These are phyloP conservation scores for Elongisporangium anandrum DNA, from an alignment of 352 stramenopile species.

Conservation along the genomic window DNA sequence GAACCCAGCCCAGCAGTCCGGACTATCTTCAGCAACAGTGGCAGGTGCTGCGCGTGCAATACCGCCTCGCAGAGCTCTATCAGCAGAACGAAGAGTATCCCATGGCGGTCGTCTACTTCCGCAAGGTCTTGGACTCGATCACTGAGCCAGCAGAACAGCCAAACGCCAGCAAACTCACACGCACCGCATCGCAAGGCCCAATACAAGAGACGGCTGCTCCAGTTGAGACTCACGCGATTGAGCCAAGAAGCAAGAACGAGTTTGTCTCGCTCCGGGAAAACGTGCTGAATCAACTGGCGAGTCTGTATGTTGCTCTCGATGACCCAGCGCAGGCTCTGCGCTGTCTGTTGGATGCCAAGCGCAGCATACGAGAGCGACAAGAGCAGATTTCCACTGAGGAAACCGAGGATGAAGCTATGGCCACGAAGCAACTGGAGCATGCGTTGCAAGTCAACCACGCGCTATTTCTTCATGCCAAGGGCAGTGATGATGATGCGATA, in stretches of 20 bases:
- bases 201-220: neutral
- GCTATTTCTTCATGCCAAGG: constrained; percentile 33
- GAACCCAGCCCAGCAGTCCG: neutral
- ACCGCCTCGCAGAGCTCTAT: constrained; percentile 30
- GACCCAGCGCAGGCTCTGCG: constrained; percentile 28
- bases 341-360: constrained; percentile 34
- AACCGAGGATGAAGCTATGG: neutral
- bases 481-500: constrained; percentile 24
- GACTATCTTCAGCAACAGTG: constrained; percentile 7
- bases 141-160: neutral
- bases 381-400: neutral
- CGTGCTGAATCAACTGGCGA: constrained; percentile 34
- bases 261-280: constrained; percentile 22
- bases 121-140: constrained; percentile 8
- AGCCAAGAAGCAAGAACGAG: constrained; percentile 1
- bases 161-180: neutral
- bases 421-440: constrained; percentile 14
- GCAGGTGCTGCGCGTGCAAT: constrained; percentile 20
- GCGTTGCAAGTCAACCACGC: constrained; percentile 37
- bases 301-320: constrained; percentile 22
- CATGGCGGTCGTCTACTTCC: constrained; percentile 30
- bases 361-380: neutral
- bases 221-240: neutral
- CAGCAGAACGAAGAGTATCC: constrained; percentile 21
- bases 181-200: neutral